Percentiles rank a stretch among this genome's conserved stretches.
These are phyloP conservation scores for Phalaenopsis aphrodite DNA, from an alignment of 106 monocot genomes.

Conservation along the genomic window DNA sequence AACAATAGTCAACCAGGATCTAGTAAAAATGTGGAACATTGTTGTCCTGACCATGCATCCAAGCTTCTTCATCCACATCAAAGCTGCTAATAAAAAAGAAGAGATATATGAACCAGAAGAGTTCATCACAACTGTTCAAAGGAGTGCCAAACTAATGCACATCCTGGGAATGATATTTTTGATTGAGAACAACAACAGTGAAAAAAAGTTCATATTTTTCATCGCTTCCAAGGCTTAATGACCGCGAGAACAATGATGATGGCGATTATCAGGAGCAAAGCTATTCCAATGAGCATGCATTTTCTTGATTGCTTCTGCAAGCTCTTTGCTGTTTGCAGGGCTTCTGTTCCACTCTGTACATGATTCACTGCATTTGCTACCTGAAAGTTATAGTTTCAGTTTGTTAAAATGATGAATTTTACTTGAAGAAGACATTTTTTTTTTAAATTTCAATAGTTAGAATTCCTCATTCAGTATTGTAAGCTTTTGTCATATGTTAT, in stretches of 20 bases:
- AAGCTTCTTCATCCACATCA: background rate
- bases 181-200: background rate
- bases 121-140: background rate
- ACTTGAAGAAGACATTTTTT: background rate
- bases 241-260: conserved; percentile 29
- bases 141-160: no score
- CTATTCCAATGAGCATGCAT: conserved; percentile 39
- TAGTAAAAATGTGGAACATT: background rate
- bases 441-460: background rate
- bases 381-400: conserved; percentile 1
- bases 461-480: no score
- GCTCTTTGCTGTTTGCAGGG: conserved; percentile 32
- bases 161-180: no score
- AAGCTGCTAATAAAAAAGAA: background rate
- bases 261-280: conserved; percentile 33
- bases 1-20: background rate
- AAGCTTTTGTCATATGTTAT: no score
- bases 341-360: conserved; percentile 38
- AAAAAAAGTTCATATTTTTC: background rate
- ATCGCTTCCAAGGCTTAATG: conserved; percentile 31
- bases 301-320: conserved; percentile 47
- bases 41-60: background rate
- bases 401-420: background rate
- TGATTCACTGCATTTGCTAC: conserved; percentile 41
- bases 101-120: background rate